Evolutionary conservation across 805 yeast species (phyloP).

Genomic region (Scheffersomyces lignosus): DNA sequence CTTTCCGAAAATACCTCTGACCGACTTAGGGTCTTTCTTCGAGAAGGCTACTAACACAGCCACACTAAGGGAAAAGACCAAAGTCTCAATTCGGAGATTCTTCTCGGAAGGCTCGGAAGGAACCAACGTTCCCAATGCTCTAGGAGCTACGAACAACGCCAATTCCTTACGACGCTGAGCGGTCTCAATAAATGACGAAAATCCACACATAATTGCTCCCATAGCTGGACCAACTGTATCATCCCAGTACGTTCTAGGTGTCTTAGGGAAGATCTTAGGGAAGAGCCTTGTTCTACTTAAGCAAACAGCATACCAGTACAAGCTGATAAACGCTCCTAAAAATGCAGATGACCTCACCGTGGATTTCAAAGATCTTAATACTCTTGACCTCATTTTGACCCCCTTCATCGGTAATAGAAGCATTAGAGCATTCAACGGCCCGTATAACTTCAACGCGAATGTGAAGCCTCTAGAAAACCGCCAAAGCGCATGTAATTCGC

Average conservation of each 20-base stretch:
- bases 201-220: conserved; percentile 44
- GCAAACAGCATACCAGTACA: conserved; percentile 51
- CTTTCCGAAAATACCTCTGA: conserved; percentile 38
- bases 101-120: conserved; percentile 23
- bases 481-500: conserved; percentile 50
- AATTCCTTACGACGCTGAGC: conserved; percentile 45
- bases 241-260: conserved; percentile 35
- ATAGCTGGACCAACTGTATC: conserved; percentile 37
- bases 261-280: conserved; percentile 38
- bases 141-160: conserved; percentile 47
- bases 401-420: conserved; percentile 22
- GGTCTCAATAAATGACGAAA: conserved; percentile 41
- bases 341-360: conserved; percentile 44
- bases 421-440: conserved; percentile 37
- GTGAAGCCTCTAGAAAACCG: conserved; percentile 42
- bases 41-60: conserved; percentile 37
- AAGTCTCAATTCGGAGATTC: conserved; percentile 27
- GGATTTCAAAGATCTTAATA: conserved; percentile 21
- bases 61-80: conserved; percentile 34
- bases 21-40: conserved; percentile 25
- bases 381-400: conserved; percentile 11
- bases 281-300: conserved; percentile 39
- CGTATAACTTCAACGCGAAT: conserved; percentile 41
- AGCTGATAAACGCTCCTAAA: conserved; percentile 41
- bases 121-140: conserved; percentile 35